Evolutionary conservation across 129 eudicot genomes (phyloP).

Genomic region (Chrysanthemum makinoi): DNA sequence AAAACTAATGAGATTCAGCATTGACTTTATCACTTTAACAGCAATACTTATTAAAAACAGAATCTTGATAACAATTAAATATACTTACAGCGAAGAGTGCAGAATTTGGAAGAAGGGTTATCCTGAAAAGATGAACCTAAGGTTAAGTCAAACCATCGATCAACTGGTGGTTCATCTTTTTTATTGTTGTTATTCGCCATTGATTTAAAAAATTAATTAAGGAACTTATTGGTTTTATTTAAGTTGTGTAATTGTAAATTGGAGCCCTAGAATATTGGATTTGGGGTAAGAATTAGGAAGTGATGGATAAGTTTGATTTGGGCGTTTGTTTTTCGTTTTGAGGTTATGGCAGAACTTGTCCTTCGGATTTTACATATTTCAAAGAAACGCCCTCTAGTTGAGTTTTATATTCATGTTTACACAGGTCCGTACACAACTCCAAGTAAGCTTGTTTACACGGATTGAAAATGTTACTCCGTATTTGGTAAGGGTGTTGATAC

Average conservation of each 20-base stretch:
- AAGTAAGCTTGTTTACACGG: no score
- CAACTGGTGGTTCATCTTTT: conserved; percentile 72
- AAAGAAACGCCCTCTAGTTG: no score
- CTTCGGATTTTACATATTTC: no score
- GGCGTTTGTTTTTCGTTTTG: not conserved
- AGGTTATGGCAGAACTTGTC: not conserved
- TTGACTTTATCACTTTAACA: not conserved
- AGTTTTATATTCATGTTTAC: no score
- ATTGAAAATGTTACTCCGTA: no score
- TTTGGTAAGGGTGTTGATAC: no score
- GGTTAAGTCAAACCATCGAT: conserved; percentile 83
- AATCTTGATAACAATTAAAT: not conserved
- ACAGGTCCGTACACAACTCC: no score
- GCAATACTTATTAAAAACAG: not conserved
- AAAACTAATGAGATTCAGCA: not conserved
- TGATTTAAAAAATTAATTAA: not conserved
- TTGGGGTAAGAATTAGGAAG: conserved; percentile 4
- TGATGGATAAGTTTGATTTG: not conserved
- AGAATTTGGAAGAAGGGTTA: conserved; percentile 83
- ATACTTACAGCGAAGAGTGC: conserved; percentile 89
- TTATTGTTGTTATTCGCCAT: conserved; percentile 62
- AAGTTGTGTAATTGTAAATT: conserved; percentile 6
- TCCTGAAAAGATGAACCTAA: conserved; percentile 97
- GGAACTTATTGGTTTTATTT: not conserved
- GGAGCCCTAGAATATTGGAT: conserved; percentile 24